Evolutionary conservation across 1,139 yeast genomes (phyloP).

Genomic region (Hanseniaspora uvarum): DNA sequence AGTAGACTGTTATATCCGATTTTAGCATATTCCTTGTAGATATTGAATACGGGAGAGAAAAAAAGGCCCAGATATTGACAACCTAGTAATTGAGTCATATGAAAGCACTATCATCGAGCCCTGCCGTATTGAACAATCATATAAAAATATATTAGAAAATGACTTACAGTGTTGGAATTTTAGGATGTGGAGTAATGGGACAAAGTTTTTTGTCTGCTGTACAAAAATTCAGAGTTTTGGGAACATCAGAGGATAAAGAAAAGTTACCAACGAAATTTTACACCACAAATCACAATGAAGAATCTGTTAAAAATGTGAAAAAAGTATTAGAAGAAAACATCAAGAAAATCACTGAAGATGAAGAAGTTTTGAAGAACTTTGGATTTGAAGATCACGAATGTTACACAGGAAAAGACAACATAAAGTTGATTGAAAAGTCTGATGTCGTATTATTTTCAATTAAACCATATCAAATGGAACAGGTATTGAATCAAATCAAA

Average conservation of each 20-base stretch:
- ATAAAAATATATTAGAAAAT: not conserved
- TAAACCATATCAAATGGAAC: constrained; percentile 70
- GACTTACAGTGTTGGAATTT: constrained; percentile 48
- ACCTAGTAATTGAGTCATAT: too few relatives aligned
- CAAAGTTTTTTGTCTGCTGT: constrained; percentile 88
- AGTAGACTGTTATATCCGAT: too few relatives aligned
- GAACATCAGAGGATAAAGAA: constrained; percentile 31
- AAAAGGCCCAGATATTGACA: too few relatives aligned
- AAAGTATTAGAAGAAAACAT: constrained; percentile 25
- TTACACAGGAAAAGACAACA: constrained; percentile 45
- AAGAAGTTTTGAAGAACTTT: constrained; percentile 34
- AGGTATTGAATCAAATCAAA: constrained; percentile 39
- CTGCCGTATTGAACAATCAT: too few relatives aligned
- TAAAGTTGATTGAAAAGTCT: constrained; percentile 49
- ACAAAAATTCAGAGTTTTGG: constrained; percentile 33
- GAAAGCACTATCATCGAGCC: too few relatives aligned
- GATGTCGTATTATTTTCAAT: constrained; percentile 72
- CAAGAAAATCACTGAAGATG: constrained; percentile 32
- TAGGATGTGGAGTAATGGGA: constrained; percentile 96
- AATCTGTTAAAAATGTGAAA: constrained; percentile 29
- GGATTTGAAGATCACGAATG: constrained; percentile 43
- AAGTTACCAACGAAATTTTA: constrained; percentile 52
- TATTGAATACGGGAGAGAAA: too few relatives aligned
- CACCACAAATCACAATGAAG: constrained; percentile 60
- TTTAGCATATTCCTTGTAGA: too few relatives aligned